phyloP scores from a whole-genome alignment of 2,329 filamentous ascomycete genomes.

The Ceratocystiopsis sp. region DNA sequence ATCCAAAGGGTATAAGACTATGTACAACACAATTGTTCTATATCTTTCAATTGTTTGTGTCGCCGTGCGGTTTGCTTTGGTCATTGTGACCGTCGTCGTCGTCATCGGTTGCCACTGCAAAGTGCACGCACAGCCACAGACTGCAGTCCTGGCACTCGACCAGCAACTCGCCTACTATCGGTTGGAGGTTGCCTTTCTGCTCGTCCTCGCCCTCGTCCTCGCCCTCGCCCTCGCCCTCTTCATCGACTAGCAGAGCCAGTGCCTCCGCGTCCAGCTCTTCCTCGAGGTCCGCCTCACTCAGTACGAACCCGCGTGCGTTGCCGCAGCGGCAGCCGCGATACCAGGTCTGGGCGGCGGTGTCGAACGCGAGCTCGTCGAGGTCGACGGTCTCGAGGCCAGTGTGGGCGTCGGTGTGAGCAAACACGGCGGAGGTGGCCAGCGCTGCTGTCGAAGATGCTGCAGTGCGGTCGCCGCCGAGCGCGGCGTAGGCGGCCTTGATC shows the following conservation, averaged over 20 bases:
- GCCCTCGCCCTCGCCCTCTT: not conserved
- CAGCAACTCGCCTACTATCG: constrained; percentile 38
- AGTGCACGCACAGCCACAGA: constrained; percentile 47
- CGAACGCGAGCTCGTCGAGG: constrained; percentile 44
- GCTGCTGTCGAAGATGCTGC: not conserved
- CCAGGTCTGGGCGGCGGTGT: constrained; percentile 28
- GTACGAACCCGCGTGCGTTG: constrained; percentile 40
- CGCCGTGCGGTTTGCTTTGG: not conserved
- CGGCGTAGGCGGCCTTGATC: constrained; percentile 41
- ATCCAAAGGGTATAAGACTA: too few relatives aligned
- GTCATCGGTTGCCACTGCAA: constrained; percentile 31
- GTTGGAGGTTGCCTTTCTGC: not conserved
- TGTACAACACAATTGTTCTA: too few relatives aligned
- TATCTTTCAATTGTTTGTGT: too few relatives aligned
- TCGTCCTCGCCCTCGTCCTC: too few relatives aligned
- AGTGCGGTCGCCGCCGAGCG: constrained; percentile 19
- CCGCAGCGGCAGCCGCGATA: constrained; percentile 45
- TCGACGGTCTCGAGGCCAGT: constrained; percentile 48
- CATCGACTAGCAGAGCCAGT: constrained; percentile 18
- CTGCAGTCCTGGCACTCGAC: constrained; percentile 51
- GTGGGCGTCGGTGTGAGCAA: constrained; percentile 3
- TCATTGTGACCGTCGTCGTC: not conserved
- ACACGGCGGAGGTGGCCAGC: not conserved
- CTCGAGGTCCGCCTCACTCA: constrained; percentile 42
- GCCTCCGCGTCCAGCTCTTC: constrained; percentile 19